Evolutionary conservation across 805 yeast species (phyloP).

Genomic region (Yarrowia deformans): DNA sequence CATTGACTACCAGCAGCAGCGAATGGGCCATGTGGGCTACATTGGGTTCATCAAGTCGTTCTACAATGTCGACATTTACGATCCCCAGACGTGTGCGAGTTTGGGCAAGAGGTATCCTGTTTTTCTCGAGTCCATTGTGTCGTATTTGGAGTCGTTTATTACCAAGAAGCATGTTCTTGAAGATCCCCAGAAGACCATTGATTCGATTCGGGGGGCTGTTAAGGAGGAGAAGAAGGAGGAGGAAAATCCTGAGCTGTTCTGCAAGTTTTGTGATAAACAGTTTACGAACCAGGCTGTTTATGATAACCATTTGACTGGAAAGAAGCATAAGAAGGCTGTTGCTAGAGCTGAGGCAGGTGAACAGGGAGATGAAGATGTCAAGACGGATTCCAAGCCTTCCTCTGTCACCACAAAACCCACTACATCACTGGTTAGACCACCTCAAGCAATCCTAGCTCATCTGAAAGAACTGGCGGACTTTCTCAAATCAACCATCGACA

Average conservation of each 20-base stretch:
- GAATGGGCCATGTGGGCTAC: constrained; percentile 59
- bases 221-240: constrained; percentile 1
- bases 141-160: constrained; percentile 61
- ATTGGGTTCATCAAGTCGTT: constrained; percentile 57
- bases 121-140: constrained; percentile 55
- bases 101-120: constrained; percentile 48
- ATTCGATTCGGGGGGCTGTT: constrained; percentile 41
- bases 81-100: constrained; percentile 30
- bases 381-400: no score
- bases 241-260: constrained; percentile 53
- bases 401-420: not conserved
- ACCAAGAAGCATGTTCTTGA: constrained; percentile 46
- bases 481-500: constrained; percentile 52
- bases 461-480: constrained; percentile 54
- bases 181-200: constrained; percentile 39
- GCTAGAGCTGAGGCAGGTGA: constrained; percentile 40
- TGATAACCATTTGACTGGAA: constrained; percentile 73
- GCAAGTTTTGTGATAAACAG: constrained; percentile 66
- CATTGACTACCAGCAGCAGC: constrained; percentile 60
- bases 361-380: not conserved
- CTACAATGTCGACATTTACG: constrained; percentile 46
- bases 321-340: constrained; percentile 69
- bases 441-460: constrained; percentile 45
- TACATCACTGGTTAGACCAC: constrained; percentile 2
- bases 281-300: constrained; percentile 73